Conservation (phyloP, 2,329 filamentous ascomycete genomes). For the Aspergillus aculeatus region DNA sequence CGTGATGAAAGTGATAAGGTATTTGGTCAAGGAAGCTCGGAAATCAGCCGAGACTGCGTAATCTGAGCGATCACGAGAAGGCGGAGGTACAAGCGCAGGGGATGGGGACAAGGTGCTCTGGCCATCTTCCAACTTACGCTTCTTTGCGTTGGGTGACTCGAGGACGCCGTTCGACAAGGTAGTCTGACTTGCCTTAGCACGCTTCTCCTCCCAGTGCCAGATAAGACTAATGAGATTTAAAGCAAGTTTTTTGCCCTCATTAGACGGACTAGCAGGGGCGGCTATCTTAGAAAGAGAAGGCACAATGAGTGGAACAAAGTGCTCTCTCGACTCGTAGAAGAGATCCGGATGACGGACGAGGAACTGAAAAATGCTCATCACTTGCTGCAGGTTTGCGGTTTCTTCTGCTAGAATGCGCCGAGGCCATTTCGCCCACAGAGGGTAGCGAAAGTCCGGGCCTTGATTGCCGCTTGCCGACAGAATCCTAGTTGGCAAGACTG, state of each 20-base stretch:
- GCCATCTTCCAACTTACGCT: slow-evolving; percentile 72
- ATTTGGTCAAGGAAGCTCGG: slow-evolving; percentile 83
- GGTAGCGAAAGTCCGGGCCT: slow-evolving; percentile 67
- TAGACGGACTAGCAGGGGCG: slow-evolving; percentile 72
- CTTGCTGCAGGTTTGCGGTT: slow-evolving; percentile 89
- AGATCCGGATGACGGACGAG: slow-evolving; percentile 86
- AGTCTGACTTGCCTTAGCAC: slow-evolving; percentile 58
- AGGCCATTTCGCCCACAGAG: slow-evolving; percentile 85
- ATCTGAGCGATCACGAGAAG: slow-evolving; percentile 55
- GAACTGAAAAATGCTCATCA: slow-evolving; percentile 97
- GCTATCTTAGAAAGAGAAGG: slow-evolving; percentile 86
- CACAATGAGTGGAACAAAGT: slow-evolving; percentile 85
- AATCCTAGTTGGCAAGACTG: slow-evolving; percentile 83
- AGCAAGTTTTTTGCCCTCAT: slow-evolving; percentile 87
- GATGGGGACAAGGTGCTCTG: slow-evolving; percentile 56
- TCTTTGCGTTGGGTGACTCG: slow-evolving; percentile 71
- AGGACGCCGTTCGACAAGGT: slow-evolving; percentile 45
- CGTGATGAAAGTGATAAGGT: slow-evolving; percentile 92
- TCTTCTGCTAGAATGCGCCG: slow-evolving; percentile 91
- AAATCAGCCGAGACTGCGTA: slow-evolving; percentile 67
- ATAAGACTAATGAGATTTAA: slow-evolving; percentile 88
- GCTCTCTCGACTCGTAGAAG: slow-evolving; percentile 92
- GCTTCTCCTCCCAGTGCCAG: slow-evolving; percentile 86
- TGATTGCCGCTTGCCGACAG: slow-evolving; percentile 46
- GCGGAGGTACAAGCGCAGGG: slow-evolving; percentile 47